These are phyloP conservation scores for Neurospora pannonica DNA, from an alignment of 495 filamentous ascomycete species.

Conservation along the genomic window DNA sequence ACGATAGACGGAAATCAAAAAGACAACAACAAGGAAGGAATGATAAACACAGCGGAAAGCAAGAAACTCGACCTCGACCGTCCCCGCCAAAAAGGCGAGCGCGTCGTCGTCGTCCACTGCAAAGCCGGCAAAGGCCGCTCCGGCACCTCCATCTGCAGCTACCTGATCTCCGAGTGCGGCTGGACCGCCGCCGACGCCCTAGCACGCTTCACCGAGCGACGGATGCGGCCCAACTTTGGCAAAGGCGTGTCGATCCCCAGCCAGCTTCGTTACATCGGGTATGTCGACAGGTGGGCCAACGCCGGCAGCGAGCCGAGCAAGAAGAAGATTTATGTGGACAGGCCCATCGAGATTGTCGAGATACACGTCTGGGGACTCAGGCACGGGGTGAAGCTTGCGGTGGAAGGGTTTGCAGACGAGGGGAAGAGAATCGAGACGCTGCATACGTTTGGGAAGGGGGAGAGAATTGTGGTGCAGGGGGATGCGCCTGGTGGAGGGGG, in stretches of 20 bases:
- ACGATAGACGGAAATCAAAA: conserved; percentile 5
- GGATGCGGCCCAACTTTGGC: conserved; percentile 85
- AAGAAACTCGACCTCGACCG: neutral
- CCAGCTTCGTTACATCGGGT: conserved; percentile 80
- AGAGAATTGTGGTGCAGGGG: conserved; percentile 65
- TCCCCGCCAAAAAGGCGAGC: conserved; percentile 21
- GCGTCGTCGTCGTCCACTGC: conserved; percentile 88
- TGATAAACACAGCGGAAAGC: neutral
- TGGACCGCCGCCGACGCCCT: conserved; percentile 76
- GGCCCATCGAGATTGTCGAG: conserved; percentile 75
- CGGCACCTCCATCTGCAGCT: conserved; percentile 79
- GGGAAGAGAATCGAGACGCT: conserved; percentile 78
- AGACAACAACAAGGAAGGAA: conserved; percentile 9
- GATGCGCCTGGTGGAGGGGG: conserved; percentile 36
- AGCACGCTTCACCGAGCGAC: conserved; percentile 69
- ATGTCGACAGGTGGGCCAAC: conserved; percentile 76
- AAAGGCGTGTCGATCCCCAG: conserved; percentile 87
- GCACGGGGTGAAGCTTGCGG: conserved; percentile 76
- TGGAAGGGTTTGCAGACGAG: conserved; percentile 79
- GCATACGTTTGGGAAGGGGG: conserved; percentile 66
- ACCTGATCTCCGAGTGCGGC: conserved; percentile 81
- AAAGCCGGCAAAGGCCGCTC: conserved; percentile 94
- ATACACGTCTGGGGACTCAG: conserved; percentile 83
- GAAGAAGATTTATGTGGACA: conserved; percentile 69
- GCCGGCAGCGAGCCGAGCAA: conserved; percentile 21